These are phyloP conservation scores for Myrmaecium sp. DNA, from an alignment of 2,329 filamentous ascomycete genomes.

Conservation along the genomic window DNA sequence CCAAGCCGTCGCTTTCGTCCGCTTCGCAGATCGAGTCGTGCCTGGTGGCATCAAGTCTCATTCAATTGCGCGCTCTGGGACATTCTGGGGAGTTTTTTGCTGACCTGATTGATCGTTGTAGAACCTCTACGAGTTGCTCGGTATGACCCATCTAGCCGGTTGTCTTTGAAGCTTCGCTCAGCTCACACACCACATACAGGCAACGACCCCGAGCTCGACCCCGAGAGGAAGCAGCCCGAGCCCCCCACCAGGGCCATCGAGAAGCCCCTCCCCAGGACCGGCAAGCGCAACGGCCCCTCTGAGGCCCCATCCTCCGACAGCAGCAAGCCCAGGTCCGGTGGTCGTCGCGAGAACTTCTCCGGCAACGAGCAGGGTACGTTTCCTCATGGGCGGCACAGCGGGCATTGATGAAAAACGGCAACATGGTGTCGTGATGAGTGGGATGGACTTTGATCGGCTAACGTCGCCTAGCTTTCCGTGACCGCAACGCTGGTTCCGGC, in stretches of 20 bases:
- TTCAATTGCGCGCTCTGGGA: background rate
- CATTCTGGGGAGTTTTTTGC: conserved; percentile 8
- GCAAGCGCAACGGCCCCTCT: conserved; percentile 75
- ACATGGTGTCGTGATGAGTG: background rate
- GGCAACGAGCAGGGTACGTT: conserved; percentile 83
- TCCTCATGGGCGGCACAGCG: no score
- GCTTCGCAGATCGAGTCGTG: conserved; percentile 2
- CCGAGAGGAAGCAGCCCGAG: conserved; percentile 56
- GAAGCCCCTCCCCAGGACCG: conserved; percentile 58
- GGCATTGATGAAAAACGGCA: no score
- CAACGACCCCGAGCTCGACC: conserved; percentile 53
- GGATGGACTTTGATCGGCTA: background rate
- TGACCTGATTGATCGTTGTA: conserved; percentile 29
- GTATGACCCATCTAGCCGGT: conserved; percentile 35
- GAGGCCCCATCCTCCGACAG: conserved; percentile 40
- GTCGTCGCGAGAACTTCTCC: conserved; percentile 38
- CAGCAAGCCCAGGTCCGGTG: conserved; percentile 14
- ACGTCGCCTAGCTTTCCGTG: conserved; percentile 57
- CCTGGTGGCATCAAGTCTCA: conserved; percentile 1
- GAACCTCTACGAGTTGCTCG: conserved; percentile 98
- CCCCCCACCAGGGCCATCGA: conserved; percentile 80
- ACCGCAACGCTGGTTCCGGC: conserved; percentile 63
- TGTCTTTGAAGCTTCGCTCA: conserved; percentile 6
- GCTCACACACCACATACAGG: conserved; percentile 28
- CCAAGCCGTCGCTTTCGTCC: conserved; percentile 6